Conservation (phyloP, 78 protist genomes). For the Bodo saltans region DNA sequence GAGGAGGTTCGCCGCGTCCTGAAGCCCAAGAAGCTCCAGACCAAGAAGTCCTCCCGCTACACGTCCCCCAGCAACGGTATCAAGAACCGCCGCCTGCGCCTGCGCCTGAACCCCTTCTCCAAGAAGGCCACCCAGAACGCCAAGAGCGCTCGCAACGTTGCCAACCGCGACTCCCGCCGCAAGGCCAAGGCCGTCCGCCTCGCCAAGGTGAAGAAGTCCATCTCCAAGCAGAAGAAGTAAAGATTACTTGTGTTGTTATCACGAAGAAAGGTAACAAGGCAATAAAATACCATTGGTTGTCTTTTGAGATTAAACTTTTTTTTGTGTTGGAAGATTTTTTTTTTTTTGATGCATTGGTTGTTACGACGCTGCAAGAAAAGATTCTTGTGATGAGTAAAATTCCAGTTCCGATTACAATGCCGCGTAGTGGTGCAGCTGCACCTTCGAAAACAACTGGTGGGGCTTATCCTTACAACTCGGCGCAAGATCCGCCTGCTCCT, state of each 20-base stretch:
- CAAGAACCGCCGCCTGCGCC: constrained; percentile 13
- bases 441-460: not conserved
- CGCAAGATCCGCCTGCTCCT: no score
- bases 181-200: constrained; percentile 79
- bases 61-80: not conserved
- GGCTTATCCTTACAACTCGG: no score
- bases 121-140: constrained; percentile 50
- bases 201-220: constrained; percentile 39
- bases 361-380: not conserved
- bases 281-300: not conserved
- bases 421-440: not conserved
- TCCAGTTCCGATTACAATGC: not conserved
- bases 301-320: not conserved
- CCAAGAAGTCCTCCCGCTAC: constrained; percentile 24
- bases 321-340: not conserved
- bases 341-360: not conserved
- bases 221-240: not conserved
- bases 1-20: constrained; percentile 80
- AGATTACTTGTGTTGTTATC: not conserved
- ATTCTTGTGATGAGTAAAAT: not conserved
- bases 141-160: not conserved
- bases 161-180: not conserved
- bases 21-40: constrained; percentile 17
- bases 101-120: constrained; percentile 81
- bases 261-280: constrained; percentile 16